A percentile compares a stretch with the other conserved stretches of the same genome.
These are phyloP conservation scores for Starmerella etchellsii DNA, from an alignment of 805 yeast species.

Conservation along the genomic window DNA sequence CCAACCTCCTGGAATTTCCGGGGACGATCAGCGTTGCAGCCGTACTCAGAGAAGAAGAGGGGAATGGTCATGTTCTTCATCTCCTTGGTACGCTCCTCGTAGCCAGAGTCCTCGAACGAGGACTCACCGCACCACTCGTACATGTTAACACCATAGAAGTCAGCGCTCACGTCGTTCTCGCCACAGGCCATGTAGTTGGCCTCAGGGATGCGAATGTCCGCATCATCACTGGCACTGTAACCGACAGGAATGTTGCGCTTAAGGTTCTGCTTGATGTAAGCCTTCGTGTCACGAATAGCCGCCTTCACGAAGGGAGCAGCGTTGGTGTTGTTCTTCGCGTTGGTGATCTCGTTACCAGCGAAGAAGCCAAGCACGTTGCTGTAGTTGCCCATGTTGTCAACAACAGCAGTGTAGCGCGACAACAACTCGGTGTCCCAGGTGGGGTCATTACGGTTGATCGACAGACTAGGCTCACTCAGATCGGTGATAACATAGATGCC, in stretches of 20 bases:
- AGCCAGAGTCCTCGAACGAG: constrained; percentile 50
- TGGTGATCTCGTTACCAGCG: constrained; percentile 95
- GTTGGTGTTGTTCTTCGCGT: constrained; percentile 64
- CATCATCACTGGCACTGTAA: constrained; percentile 82
- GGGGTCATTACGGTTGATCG: constrained; percentile 69
- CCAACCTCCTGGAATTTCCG: constrained; percentile 66
- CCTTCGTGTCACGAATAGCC: constrained; percentile 78
- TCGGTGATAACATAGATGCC: constrained; percentile 90
- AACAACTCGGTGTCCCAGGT: constrained; percentile 61
- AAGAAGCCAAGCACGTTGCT: constrained; percentile 82
- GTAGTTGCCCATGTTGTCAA: constrained; percentile 67
- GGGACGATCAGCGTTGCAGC: constrained; percentile 65
- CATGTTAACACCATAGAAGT: constrained; percentile 76
- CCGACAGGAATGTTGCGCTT: constrained; percentile 86
- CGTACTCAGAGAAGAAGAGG: constrained; percentile 76
- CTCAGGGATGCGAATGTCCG: constrained; percentile 59
- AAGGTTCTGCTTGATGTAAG: constrained; percentile 50
- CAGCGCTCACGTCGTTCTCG: constrained; percentile 39
- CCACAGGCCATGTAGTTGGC: constrained; percentile 87
- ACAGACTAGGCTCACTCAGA: constrained; percentile 68
- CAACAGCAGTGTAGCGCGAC: constrained; percentile 66
- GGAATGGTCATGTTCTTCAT: constrained; percentile 66
- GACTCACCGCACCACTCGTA: constrained; percentile 78
- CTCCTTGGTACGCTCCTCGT: constrained; percentile 55
- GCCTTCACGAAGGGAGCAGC: constrained; percentile 95